phyloP scores from a whole-genome alignment of 2,329 filamentous ascomycete species.

The Waltergamsia citrina region DNA sequence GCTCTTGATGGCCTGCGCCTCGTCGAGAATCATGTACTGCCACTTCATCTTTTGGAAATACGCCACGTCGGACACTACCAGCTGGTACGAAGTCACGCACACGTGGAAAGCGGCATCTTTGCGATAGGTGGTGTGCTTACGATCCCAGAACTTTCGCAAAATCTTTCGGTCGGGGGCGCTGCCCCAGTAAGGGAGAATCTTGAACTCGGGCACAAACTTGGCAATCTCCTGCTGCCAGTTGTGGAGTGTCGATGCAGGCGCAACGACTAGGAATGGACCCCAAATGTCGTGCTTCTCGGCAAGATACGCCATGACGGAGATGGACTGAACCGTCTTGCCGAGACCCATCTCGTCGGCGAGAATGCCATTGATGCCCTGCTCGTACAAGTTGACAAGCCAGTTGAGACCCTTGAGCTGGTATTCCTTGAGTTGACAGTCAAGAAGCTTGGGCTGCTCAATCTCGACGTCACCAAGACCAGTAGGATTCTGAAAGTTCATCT shows the following conservation, averaged over 20 bases:
- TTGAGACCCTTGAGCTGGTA: conserved; percentile 99
- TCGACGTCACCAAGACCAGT: conserved; percentile 90
- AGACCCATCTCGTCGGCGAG: conserved; percentile 99
- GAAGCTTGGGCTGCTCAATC: conserved; percentile 86
- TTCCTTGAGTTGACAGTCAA: conserved; percentile 92
- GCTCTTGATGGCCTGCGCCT: conserved; percentile 98
- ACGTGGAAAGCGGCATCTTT: conserved; percentile 94
- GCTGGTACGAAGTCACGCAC: conserved; percentile 90
- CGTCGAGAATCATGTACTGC: conserved; percentile 99
- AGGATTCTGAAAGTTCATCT: conserved; percentile 99
- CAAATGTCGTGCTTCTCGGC: conserved; percentile 96
- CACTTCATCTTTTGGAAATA: conserved; percentile 99
- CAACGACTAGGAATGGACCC: conserved; percentile 95
- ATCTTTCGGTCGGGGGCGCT: conserved; percentile 91
- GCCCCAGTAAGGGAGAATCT: conserved; percentile 96
- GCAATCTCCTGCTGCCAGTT: conserved; percentile 99
- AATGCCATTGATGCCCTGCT: conserved; percentile 99
- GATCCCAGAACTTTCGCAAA: conserved; percentile 96
- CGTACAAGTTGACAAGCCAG: conserved; percentile 97
- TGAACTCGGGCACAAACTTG: conserved; percentile 88
- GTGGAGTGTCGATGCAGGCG: conserved; percentile 90
- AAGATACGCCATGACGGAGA: conserved; percentile 97
- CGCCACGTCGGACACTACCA: conserved; percentile 89
- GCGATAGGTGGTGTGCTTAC: conserved; percentile 92
- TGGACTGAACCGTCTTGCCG: conserved; percentile 97